phyloP scores from a whole-genome alignment of 139 green algal species.

The Picochlorum sp. region DNA sequence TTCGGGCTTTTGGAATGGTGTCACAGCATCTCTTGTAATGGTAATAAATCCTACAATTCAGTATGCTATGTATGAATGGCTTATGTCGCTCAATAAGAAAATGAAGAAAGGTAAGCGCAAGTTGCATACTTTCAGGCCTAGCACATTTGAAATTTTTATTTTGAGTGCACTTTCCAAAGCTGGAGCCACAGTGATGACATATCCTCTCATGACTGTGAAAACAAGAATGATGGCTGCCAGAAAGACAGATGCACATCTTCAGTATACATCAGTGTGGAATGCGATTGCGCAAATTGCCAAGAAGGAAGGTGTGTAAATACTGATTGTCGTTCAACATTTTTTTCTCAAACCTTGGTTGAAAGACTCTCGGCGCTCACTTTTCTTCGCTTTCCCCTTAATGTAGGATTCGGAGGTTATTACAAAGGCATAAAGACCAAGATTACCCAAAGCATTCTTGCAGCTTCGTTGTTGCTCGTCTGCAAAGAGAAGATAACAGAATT shows the following conservation, averaged over 20 bases:
- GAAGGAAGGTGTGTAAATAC: too few relatives aligned
- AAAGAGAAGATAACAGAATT: conserved; percentile 64
- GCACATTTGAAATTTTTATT: conserved; percentile 68
- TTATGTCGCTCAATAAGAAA: conserved; percentile 17
- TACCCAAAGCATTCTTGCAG: conserved; percentile 72
- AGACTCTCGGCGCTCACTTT: background rate
- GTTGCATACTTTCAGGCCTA: background rate
- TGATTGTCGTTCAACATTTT: too few relatives aligned
- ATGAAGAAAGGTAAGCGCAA: background rate
- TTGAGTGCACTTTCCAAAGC: conserved; percentile 79
- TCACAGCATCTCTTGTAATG: conserved; percentile 76
- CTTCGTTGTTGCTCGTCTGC: conserved; percentile 69
- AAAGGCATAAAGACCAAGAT: conserved; percentile 71
- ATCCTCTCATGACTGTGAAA: conserved; percentile 90
- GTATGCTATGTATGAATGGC: conserved; percentile 79
- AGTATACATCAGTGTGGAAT: conserved; percentile 47
- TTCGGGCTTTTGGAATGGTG: conserved; percentile 74
- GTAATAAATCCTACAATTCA: conserved; percentile 71
- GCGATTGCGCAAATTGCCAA: conserved; percentile 46
- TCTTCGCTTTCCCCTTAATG: too few relatives aligned
- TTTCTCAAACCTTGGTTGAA: background rate
- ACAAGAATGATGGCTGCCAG: conserved; percentile 45
- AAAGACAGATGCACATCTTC: conserved; percentile 29
- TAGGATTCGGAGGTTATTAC: conserved; percentile 30
- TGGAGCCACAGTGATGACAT: conserved; percentile 84